phyloP scores from a whole-genome alignment of 768 basidiomycete species.

The Naganishia vaughanmartiniae region DNA sequence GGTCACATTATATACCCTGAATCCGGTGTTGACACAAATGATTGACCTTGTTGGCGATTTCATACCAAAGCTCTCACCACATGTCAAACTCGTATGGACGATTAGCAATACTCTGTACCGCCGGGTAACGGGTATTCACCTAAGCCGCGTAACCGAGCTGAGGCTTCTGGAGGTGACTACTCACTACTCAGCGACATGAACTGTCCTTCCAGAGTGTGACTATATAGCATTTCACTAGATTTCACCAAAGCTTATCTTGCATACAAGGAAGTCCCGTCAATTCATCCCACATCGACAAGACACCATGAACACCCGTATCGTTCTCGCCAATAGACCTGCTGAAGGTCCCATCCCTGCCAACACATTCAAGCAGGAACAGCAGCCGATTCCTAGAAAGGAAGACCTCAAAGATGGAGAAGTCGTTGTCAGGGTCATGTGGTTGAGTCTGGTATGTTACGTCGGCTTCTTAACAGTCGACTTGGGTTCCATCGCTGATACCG shows the following conservation, averaged over 20 bases:
- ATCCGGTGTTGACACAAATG: no score
- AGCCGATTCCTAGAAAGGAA: conserved; percentile 35
- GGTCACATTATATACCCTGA: neutral
- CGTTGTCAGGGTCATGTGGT: conserved; percentile 73
- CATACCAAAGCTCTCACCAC: no score
- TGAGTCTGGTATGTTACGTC: conserved; percentile 51
- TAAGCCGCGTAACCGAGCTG: neutral
- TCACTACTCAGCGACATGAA: no score
- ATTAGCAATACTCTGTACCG: neutral
- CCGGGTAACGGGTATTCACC: neutral
- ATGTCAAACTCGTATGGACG: neutral
- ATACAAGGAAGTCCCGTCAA: neutral
- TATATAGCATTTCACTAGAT: no score
- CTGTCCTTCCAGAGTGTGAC: no score
- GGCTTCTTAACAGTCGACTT: no score
- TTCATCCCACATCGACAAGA: neutral
- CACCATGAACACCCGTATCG: conserved; percentile 54
- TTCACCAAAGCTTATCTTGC: no score
- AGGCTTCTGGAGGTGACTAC: neutral
- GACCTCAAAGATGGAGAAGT: conserved; percentile 57
- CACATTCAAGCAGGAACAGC: conserved; percentile 64
- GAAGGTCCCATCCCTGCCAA: conserved; percentile 63
- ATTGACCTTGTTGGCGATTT: no score
- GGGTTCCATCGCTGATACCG: no score
- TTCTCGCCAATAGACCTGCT: conserved; percentile 71